These are phyloP conservation scores for Umbelopsis isabellina DNA, from an alignment of 192 early-diverging fungal genomes.

Conservation along the genomic window DNA sequence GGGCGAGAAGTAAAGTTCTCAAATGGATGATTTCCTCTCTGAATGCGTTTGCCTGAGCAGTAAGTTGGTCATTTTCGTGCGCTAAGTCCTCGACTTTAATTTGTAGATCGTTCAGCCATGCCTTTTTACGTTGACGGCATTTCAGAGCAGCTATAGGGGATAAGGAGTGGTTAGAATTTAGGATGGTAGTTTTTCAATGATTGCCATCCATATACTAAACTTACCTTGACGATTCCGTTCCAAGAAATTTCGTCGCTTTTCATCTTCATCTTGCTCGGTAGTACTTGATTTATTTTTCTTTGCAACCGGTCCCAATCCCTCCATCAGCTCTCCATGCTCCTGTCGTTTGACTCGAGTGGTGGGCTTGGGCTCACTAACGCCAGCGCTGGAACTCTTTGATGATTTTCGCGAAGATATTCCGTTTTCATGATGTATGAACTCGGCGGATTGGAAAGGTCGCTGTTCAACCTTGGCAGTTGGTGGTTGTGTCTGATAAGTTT, in stretches of 20 bases:
- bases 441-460: conserved; percentile 3
- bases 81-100: conserved; percentile 61
- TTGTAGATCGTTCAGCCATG: conserved; percentile 85
- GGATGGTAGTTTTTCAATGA: neutral
- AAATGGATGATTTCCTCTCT: conserved; percentile 77
- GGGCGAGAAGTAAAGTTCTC: conserved; percentile 74
- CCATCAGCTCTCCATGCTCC: conserved; percentile 10
- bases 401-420: neutral
- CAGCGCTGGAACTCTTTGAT: too few relatives aligned
- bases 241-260: conserved; percentile 82
- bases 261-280: conserved; percentile 52
- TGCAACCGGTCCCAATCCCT: neutral
- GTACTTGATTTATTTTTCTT: neutral
- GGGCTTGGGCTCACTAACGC: neutral
- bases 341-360: conserved; percentile 2
- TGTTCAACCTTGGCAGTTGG: neutral
- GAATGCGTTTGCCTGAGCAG: conserved; percentile 56
- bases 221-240: conserved; percentile 88
- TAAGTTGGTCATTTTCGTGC: conserved; percentile 65
- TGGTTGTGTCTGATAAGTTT: neutral
- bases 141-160: conserved; percentile 74
- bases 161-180: neutral
- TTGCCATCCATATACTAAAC: neutral
- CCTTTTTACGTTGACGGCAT: conserved; percentile 92
- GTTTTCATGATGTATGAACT: conserved; percentile 10